phyloP scores from a whole-genome alignment of 495 filamentous ascomycete species.

The Penicillium cataractarum region DNA sequence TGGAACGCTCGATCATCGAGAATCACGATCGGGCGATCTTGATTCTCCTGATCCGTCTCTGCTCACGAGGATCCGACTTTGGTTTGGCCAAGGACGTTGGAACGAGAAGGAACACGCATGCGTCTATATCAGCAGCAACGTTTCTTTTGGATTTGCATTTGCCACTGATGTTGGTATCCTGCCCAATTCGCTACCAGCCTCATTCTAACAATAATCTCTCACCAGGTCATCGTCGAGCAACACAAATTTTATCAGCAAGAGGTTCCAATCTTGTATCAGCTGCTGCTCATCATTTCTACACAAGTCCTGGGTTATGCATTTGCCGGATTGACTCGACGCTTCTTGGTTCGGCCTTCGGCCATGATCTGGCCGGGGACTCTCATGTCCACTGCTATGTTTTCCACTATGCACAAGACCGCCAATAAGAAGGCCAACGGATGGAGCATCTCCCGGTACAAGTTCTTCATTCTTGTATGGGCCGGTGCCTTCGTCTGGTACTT shows the following conservation, averaged over 20 bases:
- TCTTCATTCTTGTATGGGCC: constrained; percentile 73
- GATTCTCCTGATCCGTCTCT: constrained; percentile 14
- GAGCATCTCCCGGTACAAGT: constrained; percentile 77
- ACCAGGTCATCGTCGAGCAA: constrained; percentile 72
- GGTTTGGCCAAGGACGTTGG: constrained; percentile 80
- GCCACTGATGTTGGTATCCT: constrained; percentile 49
- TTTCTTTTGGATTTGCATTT: constrained; percentile 89
- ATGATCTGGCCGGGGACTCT: constrained; percentile 84
- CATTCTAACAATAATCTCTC: background rate
- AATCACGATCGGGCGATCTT: constrained; percentile 20
- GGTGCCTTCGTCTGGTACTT: constrained; percentile 75
- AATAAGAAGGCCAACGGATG: constrained; percentile 83
- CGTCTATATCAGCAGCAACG: constrained; percentile 87
- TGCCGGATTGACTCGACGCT: constrained; percentile 75
- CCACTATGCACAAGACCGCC: constrained; percentile 78
- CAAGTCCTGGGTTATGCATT: constrained; percentile 86
- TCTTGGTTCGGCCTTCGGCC: constrained; percentile 60
- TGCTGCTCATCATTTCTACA: constrained; percentile 79
- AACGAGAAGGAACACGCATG: constrained; percentile 88
- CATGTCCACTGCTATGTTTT: constrained; percentile 86
- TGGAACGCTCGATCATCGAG: constrained; percentile 31
- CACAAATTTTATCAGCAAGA: constrained; percentile 85
- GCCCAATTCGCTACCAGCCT: too few relatives aligned
- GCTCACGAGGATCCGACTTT: constrained; percentile 53
- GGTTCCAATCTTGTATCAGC: constrained; percentile 71